These are phyloP conservation scores for Phytophthora tubulina DNA, from an alignment of 352 stramenopile genomes.

Conservation along the genomic window DNA sequence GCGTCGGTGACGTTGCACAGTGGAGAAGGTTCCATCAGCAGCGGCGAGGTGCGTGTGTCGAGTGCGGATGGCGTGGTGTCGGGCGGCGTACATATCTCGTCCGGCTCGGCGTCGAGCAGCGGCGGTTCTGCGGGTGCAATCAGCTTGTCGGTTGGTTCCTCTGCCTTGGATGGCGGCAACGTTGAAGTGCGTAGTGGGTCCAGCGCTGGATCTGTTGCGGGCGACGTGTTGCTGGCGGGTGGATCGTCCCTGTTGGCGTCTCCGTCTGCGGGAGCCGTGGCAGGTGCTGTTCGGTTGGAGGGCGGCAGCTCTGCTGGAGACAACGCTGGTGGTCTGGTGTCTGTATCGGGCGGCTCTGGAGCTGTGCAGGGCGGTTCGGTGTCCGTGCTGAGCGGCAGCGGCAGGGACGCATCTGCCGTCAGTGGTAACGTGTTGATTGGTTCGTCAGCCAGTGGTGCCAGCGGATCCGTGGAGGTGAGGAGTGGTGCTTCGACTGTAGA, in stretches of 20 bases:
- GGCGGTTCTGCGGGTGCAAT: constrained; percentile 8
- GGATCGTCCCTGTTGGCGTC: constrained; percentile 17
- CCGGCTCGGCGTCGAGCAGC: constrained; percentile 13
- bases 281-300: constrained; percentile 22
- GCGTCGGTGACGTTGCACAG: constrained; percentile 22
- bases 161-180: constrained; percentile 14
- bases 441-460: neutral
- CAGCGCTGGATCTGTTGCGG: constrained; percentile 11
- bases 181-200: constrained; percentile 19
- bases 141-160: constrained; percentile 24
- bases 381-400: constrained; percentile 1
- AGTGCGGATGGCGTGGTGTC: constrained; percentile 19
- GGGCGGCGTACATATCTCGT: constrained; percentile 27
- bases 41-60: constrained; percentile 19
- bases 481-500: constrained; percentile 1
- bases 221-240: constrained; percentile 26
- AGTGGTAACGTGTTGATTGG: neutral
- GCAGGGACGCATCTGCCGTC: neutral
- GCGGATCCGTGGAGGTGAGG: constrained; percentile 1
- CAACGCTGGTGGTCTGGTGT: constrained; percentile 22
- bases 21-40: constrained; percentile 27
- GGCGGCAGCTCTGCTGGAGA: constrained; percentile 19
- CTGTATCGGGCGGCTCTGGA: neutral
- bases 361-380: constrained; percentile 9
- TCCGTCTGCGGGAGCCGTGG: constrained; percentile 7